Base-by-base conservation (phyloP, 2,329 filamentous ascomycete species). In the Microdochium paspali region DNA sequence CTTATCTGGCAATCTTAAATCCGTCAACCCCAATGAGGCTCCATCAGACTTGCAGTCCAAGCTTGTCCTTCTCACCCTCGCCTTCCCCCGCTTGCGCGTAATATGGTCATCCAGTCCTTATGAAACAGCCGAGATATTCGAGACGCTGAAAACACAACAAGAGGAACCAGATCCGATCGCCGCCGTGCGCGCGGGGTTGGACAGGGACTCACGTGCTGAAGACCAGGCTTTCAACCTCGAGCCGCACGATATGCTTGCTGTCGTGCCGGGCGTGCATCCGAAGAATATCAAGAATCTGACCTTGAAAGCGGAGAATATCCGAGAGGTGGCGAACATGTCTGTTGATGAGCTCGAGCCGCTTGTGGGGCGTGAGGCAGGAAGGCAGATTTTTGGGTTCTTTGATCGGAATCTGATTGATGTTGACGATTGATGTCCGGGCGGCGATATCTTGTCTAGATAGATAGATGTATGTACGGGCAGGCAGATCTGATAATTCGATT, bases 51-150 rank as follows among this genome's bases (percentile, higher is more conserved):
- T 96, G 26, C 93, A 98, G 63, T 85, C 85, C 52, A 93, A 96
- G 66, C 75, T 98, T 43, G 93, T 96, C 12, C 80, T 97, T 42
- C 77, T 98, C 20, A 96, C 90, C 0, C 78, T 98, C 4, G 87
- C 91, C 0, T 98, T 97, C 58, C 93, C 93, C 0, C 81, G 81
- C 21, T 76, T 98, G 44, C 85, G 88, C 54, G 86, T 98, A 56
- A 89, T 98, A 56, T 98, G 93, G 93, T 93, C 87, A 9, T 87
- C 81, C 9, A 90, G 85, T 10, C 91, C 93, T 0, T 95, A 95
- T 61, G 90, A 98, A 65, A 97, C 93, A 1, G 93, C 93, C 1
- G 90, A 97, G 69, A 97, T 98, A 52, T 97, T 98, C 62, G 85
- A 90, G 58, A 84, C 89, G 54, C 77, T 98, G 47, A 98, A 98